A percentile compares a stretch with the other conserved stretches of the same genome.
Conservation (phyloP, 1,139 yeast species). For the Yarrowia galli region DNA sequence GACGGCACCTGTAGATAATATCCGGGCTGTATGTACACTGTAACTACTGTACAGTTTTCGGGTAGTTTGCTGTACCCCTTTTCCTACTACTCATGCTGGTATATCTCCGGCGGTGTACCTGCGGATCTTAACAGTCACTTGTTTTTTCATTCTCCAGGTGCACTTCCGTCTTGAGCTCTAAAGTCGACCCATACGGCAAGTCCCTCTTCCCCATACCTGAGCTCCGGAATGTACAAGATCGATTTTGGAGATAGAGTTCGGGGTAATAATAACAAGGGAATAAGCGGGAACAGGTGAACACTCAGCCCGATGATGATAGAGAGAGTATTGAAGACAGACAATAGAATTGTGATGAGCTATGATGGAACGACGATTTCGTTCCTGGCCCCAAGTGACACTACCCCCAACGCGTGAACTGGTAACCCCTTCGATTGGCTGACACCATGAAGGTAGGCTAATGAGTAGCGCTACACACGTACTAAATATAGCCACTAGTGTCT, state of each 20-base stretch:
- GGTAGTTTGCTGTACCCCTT: not conserved
- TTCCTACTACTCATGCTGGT: not conserved
- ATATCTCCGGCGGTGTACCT: not conserved
- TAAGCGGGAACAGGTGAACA: not conserved
- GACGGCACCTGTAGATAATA: not conserved
- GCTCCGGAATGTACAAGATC: conserved; percentile 13
- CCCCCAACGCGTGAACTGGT: not conserved
- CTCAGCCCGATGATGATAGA: no score
- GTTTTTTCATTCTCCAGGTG: conserved; percentile 11
- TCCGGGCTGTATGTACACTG: not conserved
- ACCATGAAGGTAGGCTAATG: not conserved
- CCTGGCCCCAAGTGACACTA: no score
- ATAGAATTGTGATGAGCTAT: no score
- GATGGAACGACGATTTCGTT: no score
- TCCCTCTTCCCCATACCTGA: conserved; percentile 12
- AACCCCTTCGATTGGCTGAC: not conserved
- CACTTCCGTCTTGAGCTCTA: conserved; percentile 36
- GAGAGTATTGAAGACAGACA: no score
- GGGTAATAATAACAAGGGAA: not conserved
- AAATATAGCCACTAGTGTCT: not conserved
- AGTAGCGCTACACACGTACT: conserved; percentile 11
- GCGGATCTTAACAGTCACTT: conserved; percentile 15
- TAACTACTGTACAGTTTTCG: not conserved
- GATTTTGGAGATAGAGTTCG: conserved; percentile 3
- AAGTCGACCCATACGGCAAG: conserved; percentile 34